phyloP scores from a whole-genome alignment of 1,284 basidiomycete species.

The Omphalotus olearius region DNA sequence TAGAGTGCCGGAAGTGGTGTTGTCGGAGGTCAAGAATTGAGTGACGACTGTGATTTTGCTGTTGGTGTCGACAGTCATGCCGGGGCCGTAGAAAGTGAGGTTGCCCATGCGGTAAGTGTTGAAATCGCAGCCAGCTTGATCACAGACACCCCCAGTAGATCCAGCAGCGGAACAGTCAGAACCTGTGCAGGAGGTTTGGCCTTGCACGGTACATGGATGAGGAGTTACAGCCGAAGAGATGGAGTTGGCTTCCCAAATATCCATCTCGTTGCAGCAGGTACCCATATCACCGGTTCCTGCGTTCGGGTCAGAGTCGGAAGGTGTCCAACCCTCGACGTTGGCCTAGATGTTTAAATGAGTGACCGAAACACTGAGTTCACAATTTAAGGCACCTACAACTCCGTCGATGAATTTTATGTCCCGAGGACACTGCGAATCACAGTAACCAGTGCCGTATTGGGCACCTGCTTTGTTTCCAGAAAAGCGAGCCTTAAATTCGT shows the following conservation, averaged over 20 bases:
- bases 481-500: conserved; percentile 23
- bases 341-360: conserved; percentile 27
- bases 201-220: conserved; percentile 35
- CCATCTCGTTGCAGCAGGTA: conserved; percentile 53
- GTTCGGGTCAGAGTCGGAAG: conserved; percentile 36
- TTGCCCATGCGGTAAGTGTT: conserved; percentile 52
- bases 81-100: conserved; percentile 41
- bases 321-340: conserved; percentile 40
- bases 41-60: conserved; percentile 42
- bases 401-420: conserved; percentile 54
- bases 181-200: conserved; percentile 37
- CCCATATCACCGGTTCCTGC: conserved; percentile 40
- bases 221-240: conserved; percentile 40
- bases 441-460: conserved; percentile 53
- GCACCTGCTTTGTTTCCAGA: conserved; percentile 45
- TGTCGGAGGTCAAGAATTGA: conserved; percentile 45
- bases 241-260: conserved; percentile 54
- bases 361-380: background rate
- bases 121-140: conserved; percentile 53
- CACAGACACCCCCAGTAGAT: conserved; percentile 40
- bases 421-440: conserved; percentile 44
- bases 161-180: conserved; percentile 33
- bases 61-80: conserved; percentile 42
- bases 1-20: conserved; percentile 40
- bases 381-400: conserved; percentile 23